phyloP scores from a whole-genome alignment of 257 asterid genomes.

The Misopates orontium region DNA sequence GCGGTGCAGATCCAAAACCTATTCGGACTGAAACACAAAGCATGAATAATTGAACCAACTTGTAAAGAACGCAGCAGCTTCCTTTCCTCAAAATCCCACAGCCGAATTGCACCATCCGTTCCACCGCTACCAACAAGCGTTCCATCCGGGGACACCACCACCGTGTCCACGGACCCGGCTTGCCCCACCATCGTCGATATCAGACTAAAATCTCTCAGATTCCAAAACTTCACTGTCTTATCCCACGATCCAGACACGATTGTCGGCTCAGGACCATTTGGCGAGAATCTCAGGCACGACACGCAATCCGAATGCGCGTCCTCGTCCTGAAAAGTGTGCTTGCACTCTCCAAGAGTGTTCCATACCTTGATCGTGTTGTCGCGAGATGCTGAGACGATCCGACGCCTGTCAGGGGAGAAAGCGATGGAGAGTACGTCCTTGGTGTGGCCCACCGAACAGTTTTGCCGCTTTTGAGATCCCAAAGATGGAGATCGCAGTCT shows the following conservation, averaged over 20 bases:
- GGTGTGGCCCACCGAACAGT: slow-evolving; percentile 90
- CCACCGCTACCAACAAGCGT: slow-evolving; percentile 90
- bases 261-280: slow-evolving; percentile 56
- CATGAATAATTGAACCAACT: slow-evolving; percentile 69
- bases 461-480: slow-evolving; percentile 77
- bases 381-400: slow-evolving; percentile 81
- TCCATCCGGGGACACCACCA: slow-evolving; percentile 84
- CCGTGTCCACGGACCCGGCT: slow-evolving; percentile 69
- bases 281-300: slow-evolving; percentile 81
- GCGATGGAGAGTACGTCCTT: slow-evolving; percentile 91
- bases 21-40: slow-evolving; percentile 88
- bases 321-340: slow-evolving; percentile 73
- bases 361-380: slow-evolving; percentile 82
- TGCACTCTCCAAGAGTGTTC: slow-evolving; percentile 69
- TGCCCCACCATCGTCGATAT: slow-evolving; percentile 69
- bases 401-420: slow-evolving; percentile 85
- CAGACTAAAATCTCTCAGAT: slow-evolving; percentile 67
- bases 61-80: slow-evolving; percentile 75
- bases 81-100: slow-evolving; percentile 94
- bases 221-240: slow-evolving; percentile 81
- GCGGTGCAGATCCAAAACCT: slow-evolving; percentile 97
- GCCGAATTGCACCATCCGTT: slow-evolving; percentile 73
- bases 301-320: slow-evolving; percentile 89
- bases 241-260: slow-evolving; percentile 94
- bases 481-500: slow-evolving; percentile 91